Base-by-base conservation (phyloP, 139 green algal species). In the Ostreobium quekettii region DNA sequence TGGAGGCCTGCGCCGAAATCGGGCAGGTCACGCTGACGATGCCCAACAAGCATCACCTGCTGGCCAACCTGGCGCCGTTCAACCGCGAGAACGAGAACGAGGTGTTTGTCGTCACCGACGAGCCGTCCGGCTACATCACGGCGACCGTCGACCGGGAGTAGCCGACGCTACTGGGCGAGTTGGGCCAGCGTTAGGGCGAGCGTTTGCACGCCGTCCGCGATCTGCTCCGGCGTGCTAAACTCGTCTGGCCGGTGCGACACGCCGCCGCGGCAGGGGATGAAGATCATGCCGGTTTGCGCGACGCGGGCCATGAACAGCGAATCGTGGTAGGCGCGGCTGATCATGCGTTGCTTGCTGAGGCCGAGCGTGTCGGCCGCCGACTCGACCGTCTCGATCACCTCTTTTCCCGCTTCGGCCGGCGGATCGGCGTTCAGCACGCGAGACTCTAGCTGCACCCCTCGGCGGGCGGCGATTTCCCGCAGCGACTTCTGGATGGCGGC, bases 271-370 rank as follows among this genome's bases (percentile, higher is more conserved):
- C 93, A 98, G 19, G 93, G 93, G 53, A 98, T 94, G 78, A 98
- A 98, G 39, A 98, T 90, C 92, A 98, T 98, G 60, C 78, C 92
- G 1, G 83, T 92, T 35, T 85, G 89, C 5, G 87, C 87, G 29
- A 96, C 80, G 48, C 76, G 71, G 2, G 93, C 85, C 92, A 98
- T 97, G 77, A 98, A 97, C 8, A 97, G 80, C 1, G 92, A 85
- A 73, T 98, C 93, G 70, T 98, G 93, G 73, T 98, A 98, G 1
- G 93, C 93, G 0, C 93, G 71, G 76, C 79, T 91, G 48, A 96
- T 87, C 88, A 98, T 93, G 11, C 60, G 62, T 70, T 74, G 88
- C 30, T 78, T 83, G 39, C 4, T 72, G 1, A 89, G 71, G 0
- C 78, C 77, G 30, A 96, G 72, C 29, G 77, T 24, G 47, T 80